Evolutionary conservation across 345 rosid genomes (phyloP).

Genomic region (Excoecaria cochinchinensis): DNA sequence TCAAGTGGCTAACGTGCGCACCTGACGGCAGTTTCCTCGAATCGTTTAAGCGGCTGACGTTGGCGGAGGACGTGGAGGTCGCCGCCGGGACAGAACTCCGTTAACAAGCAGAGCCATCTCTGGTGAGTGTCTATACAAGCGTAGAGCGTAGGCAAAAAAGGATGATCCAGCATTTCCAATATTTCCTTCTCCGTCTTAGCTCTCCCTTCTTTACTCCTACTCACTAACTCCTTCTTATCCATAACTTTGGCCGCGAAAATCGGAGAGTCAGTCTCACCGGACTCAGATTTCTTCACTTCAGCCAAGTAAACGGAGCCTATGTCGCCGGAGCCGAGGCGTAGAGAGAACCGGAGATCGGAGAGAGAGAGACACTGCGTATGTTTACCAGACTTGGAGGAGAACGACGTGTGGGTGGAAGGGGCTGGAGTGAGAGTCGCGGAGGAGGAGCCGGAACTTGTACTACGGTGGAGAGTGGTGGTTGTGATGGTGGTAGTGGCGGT

Average conservation of each 20-base stretch:
- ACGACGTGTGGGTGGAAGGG: conserved; percentile 33
- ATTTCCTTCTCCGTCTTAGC: conserved; percentile 85
- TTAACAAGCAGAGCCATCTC: conserved; percentile 79
- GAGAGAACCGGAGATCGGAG: conserved; percentile 72
- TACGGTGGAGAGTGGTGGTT: conserved; percentile 64
- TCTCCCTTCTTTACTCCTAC: conserved; percentile 77
- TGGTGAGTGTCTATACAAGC: conserved; percentile 63
- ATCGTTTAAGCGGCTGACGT: conserved; percentile 69
- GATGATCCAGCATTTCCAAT: conserved; percentile 78
- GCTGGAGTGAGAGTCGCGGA: conserved; percentile 66
- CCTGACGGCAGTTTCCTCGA: conserved; percentile 89
- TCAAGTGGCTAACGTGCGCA: conserved; percentile 21
- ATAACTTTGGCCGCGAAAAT: conserved; percentile 78
- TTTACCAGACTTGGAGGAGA: conserved; percentile 18
- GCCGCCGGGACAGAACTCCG: conserved; percentile 97
- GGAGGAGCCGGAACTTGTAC: conserved; percentile 72
- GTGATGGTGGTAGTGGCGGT: conserved; percentile 46
- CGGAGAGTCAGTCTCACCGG: background rate
- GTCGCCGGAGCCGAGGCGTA: conserved; percentile 89
- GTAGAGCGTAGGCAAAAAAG: conserved; percentile 76
- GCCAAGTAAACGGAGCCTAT: conserved; percentile 89
- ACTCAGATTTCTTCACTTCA: conserved; percentile 46
- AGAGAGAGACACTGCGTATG: conserved; percentile 42
- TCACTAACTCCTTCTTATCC: conserved; percentile 87
- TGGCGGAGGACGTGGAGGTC: conserved; percentile 98